Evolutionary conservation across 2,329 filamentous ascomycete genomes (phyloP).

Genomic region (Thermomyces lanuginosus): DNA sequence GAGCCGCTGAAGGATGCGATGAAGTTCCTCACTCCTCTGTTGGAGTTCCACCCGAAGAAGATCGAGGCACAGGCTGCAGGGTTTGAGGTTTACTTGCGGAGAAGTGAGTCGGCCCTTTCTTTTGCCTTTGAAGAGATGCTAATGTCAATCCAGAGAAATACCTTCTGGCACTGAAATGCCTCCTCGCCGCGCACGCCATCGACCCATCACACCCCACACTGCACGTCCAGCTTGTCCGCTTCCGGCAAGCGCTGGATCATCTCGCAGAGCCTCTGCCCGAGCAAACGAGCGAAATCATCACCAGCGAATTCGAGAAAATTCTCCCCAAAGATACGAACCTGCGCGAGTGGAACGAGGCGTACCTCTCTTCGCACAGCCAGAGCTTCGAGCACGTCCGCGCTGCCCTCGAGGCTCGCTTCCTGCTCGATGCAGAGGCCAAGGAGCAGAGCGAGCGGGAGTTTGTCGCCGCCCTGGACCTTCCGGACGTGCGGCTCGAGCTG

Average conservation of each 20-base stretch:
- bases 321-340: constrained; percentile 42
- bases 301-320: constrained; percentile 47
- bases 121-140: constrained; percentile 7
- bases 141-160: constrained; percentile 51
- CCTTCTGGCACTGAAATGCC: constrained; percentile 69
- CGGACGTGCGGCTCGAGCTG: constrained; percentile 38
- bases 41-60: constrained; percentile 67
- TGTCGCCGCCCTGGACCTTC: constrained; percentile 39
- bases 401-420: constrained; percentile 42
- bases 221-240: constrained; percentile 56
- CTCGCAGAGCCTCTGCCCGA: constrained; percentile 44
- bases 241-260: constrained; percentile 46
- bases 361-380: constrained; percentile 43
- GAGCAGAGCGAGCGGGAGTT: constrained; percentile 45
- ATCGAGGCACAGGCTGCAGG: constrained; percentile 69
- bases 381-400: constrained; percentile 48
- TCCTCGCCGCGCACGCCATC: constrained; percentile 55
- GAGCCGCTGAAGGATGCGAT: constrained; percentile 73
- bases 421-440: constrained; percentile 42
- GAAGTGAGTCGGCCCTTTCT: constrained; percentile 45
- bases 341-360: constrained; percentile 49
- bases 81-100: constrained; percentile 76
- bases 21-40: constrained; percentile 66
- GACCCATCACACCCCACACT: constrained; percentile 54
- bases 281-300: constrained; percentile 53